Percentiles rank a stretch among this genome's conserved stretches.
phyloP scores from a whole-genome alignment of 495 filamentous ascomycete genomes.

The Letharia lupina region DNA sequence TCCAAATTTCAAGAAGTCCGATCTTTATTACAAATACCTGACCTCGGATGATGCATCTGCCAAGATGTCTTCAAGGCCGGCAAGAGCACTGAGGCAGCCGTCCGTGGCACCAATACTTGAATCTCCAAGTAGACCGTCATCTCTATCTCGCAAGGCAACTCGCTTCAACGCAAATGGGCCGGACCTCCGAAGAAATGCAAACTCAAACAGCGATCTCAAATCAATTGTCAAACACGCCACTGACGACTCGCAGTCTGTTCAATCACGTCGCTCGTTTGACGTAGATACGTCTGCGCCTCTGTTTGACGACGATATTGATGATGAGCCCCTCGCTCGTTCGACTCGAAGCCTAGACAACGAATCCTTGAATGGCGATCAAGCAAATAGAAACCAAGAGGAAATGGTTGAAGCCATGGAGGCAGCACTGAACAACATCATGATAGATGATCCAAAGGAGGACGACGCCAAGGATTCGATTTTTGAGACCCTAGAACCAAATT shows the following conservation, averaged over 20 bases:
- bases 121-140: constrained; percentile 32
- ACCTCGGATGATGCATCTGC: constrained; percentile 74
- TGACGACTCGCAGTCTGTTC: constrained; percentile 31
- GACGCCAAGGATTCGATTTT: constrained; percentile 51
- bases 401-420: constrained; percentile 90
- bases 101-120: constrained; percentile 25
- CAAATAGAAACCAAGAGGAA: constrained; percentile 38
- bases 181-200: constrained; percentile 50
- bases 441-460: constrained; percentile 58
- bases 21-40: constrained; percentile 90
- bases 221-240: constrained; percentile 28
- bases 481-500: constrained; percentile 35
- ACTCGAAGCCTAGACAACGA: constrained; percentile 48
- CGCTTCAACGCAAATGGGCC: constrained; percentile 27
- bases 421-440: constrained; percentile 91
- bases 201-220: constrained; percentile 50
- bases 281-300: constrained; percentile 45
- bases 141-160: constrained; percentile 36
- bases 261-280: constrained; percentile 49
- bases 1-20: constrained; percentile 79
- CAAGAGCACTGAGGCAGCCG: constrained; percentile 23
- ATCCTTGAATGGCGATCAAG: constrained; percentile 40
- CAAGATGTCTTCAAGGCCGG: constrained; percentile 30
- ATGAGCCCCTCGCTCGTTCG: constrained; percentile 53
- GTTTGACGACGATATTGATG: constrained; percentile 61